Evolutionary conservation across 768 basidiomycete genomes (phyloP).

Genomic region (Phanerochaete sordida): DNA sequence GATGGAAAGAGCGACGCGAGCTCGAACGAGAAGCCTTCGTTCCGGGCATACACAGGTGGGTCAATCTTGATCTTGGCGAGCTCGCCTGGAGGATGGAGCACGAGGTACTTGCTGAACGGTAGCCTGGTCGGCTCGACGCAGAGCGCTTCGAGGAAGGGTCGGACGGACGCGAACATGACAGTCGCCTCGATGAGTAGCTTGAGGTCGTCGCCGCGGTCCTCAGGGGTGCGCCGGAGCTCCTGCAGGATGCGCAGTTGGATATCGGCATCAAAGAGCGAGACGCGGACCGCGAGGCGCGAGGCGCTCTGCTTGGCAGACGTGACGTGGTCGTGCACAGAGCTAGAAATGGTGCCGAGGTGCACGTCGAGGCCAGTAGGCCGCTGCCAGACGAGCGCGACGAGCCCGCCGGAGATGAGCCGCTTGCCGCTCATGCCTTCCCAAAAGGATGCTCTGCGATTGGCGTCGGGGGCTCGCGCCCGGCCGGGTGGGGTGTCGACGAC

Average conservation of each 20-base stretch:
- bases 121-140: slow-evolving; percentile 51
- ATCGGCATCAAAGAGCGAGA: slow-evolving; percentile 62
- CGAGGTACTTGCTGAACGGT: slow-evolving; percentile 54
- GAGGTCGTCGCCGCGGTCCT: slow-evolving; percentile 13
- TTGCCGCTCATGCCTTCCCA: slow-evolving; percentile 58
- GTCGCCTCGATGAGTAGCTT: slow-evolving; percentile 51
- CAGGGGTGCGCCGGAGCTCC: slow-evolving; percentile 12
- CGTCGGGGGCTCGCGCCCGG: slow-evolving; percentile 39
- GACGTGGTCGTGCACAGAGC: slow-evolving; percentile 39
- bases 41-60: slow-evolving; percentile 51
- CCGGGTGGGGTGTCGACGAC: slow-evolving; percentile 47
- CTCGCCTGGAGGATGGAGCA: slow-evolving; percentile 31
- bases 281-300: slow-evolving; percentile 39
- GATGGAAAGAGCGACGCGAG: slow-evolving; percentile 49
- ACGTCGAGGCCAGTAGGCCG: slow-evolving; percentile 25
- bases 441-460: slow-evolving; percentile 40
- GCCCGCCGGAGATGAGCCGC: slow-evolving; percentile 55
- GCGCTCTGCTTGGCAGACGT: slow-evolving; percentile 34
- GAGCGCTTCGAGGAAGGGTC: slow-evolving; percentile 65
- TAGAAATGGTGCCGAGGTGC: slow-evolving; percentile 52
- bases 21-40: slow-evolving; percentile 54
- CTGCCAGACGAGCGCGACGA: slow-evolving; percentile 53
- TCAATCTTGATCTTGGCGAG: slow-evolving; percentile 31
- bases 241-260: slow-evolving; percentile 37
- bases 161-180: slow-evolving; percentile 63